Evolutionary conservation across 1,139 yeast species (phyloP).

Genomic region (Saccharomyces hybrid): DNA sequence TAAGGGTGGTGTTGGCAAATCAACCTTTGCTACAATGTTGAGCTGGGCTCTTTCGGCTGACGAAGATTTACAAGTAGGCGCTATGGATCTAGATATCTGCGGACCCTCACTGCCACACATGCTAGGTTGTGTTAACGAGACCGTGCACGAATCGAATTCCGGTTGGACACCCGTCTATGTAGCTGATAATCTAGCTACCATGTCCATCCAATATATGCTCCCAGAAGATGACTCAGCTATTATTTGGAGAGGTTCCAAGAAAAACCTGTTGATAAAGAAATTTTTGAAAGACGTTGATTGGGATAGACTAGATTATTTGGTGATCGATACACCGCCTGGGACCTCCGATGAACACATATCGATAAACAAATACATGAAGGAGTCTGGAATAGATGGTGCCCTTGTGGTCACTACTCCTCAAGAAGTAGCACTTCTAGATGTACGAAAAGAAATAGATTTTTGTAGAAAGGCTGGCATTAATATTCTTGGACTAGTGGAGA

Average conservation of each 20-base stretch:
- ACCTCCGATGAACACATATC: constrained; percentile 95
- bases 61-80: constrained; percentile 80
- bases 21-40: constrained; percentile 89
- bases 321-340: constrained; percentile 97
- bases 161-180: constrained; percentile 98
- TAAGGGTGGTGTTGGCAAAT: constrained; percentile 97
- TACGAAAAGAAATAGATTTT: constrained; percentile 90
- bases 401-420: constrained; percentile 94
- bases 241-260: constrained; percentile 95
- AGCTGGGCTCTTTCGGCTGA: constrained; percentile 95
- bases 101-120: constrained; percentile 95
- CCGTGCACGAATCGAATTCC: constrained; percentile 77
- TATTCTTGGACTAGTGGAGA: constrained; percentile 85
- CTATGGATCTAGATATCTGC: constrained; percentile 94
- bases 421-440: constrained; percentile 91
- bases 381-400: constrained; percentile 92
- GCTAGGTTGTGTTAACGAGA: constrained; percentile 87
- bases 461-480: constrained; percentile 84
- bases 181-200: constrained; percentile 87
- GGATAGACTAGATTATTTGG: constrained; percentile 73
- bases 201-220: constrained; percentile 92
- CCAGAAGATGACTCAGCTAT: constrained; percentile 92
- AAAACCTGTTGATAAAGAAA: constrained; percentile 86
- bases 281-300: constrained; percentile 92
- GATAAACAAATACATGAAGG: constrained; percentile 79